These are phyloP conservation scores for Penicillium sp. DNA, from an alignment of 2,329 filamentous ascomycete species.

Conservation along the genomic window DNA sequence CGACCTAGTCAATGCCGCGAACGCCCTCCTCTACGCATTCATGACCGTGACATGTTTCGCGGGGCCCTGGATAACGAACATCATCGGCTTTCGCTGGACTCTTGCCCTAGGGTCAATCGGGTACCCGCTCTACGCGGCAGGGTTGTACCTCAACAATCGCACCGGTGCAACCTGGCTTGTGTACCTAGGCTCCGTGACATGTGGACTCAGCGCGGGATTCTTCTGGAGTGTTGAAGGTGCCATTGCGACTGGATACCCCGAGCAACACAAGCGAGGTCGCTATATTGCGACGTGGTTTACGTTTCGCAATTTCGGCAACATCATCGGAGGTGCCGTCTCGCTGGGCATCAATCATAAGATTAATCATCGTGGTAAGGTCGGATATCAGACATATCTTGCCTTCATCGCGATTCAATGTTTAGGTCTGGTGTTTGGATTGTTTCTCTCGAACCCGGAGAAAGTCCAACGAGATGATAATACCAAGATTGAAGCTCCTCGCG, in stretches of 20 bases:
- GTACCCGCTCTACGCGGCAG: constrained; percentile 48
- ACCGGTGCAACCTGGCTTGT: constrained; percentile 47
- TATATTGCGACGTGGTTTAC: neutral
- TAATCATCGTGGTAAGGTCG: neutral
- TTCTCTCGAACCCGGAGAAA: neutral
- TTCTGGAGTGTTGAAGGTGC: constrained; percentile 50
- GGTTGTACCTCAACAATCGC: constrained; percentile 46
- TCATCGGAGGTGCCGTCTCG: neutral
- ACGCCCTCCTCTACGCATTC: neutral
- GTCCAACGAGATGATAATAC: neutral
- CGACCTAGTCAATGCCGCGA: neutral
- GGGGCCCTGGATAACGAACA: neutral
- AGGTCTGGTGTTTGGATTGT: neutral
- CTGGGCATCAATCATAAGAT: neutral
- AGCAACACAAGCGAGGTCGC: neutral
- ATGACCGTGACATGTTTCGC: neutral
- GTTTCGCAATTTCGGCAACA: neutral
- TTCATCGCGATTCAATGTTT: neutral
- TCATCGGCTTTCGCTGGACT: neutral
- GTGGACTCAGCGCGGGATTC: constrained; percentile 47
- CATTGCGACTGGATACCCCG: constrained; percentile 40
- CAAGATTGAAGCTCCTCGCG: neutral
- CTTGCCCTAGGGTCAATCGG: constrained; percentile 43
- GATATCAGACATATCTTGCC: neutral
- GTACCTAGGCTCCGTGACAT: constrained; percentile 43